A percentile compares a stretch with the other conserved stretches of the same genome.
phyloP scores from a whole-genome alignment of 805 yeast species.

The Trichomonascus vanleenenianus region DNA sequence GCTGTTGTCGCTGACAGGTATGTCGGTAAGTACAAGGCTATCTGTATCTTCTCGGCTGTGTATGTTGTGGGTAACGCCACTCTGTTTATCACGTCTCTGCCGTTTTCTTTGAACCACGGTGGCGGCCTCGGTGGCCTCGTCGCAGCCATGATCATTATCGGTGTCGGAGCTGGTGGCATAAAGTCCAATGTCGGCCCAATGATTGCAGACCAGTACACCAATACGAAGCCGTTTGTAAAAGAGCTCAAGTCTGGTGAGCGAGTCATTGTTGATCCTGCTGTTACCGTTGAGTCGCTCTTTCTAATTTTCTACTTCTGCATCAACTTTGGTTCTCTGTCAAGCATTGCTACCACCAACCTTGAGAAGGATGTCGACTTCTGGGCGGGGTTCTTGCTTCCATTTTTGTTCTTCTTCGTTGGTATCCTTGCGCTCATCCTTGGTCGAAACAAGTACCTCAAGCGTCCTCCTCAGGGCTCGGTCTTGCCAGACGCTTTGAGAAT shows the following conservation, averaged over 20 bases:
- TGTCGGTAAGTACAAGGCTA: constrained; percentile 66
- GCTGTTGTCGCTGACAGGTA: constrained; percentile 69
- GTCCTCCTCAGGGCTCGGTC: constrained; percentile 56
- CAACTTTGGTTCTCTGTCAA: constrained; percentile 66
- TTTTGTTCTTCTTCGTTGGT: constrained; percentile 58
- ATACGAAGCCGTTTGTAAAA: constrained; percentile 50
- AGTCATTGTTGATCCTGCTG: constrained; percentile 61
- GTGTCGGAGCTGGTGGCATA: constrained; percentile 75
- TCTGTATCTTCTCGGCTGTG: constrained; percentile 49
- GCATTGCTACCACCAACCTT: constrained; percentile 68
- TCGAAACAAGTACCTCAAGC: constrained; percentile 45
- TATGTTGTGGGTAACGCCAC: constrained; percentile 58
- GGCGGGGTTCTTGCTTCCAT: constrained; percentile 68
- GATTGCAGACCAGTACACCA: constrained; percentile 67
- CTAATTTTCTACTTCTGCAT: constrained; percentile 71
- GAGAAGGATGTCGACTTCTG: constrained; percentile 53
- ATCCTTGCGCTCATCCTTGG: constrained; percentile 46
- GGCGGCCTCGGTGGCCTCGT: constrained; percentile 60
- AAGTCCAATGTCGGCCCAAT: constrained; percentile 69
- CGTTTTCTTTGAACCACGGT: constrained; percentile 41
- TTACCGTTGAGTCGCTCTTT: constrained; percentile 65
- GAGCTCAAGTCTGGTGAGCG: constrained; percentile 53
- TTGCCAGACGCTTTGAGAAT: constrained; percentile 46
- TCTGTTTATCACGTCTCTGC: constrained; percentile 62
- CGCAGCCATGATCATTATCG: constrained; percentile 50